Evolutionary conservation across 768 basidiomycete species (phyloP), one percentile per base, ranked within the genome.

Genomic region (Lactarius trivialis): DNA sequence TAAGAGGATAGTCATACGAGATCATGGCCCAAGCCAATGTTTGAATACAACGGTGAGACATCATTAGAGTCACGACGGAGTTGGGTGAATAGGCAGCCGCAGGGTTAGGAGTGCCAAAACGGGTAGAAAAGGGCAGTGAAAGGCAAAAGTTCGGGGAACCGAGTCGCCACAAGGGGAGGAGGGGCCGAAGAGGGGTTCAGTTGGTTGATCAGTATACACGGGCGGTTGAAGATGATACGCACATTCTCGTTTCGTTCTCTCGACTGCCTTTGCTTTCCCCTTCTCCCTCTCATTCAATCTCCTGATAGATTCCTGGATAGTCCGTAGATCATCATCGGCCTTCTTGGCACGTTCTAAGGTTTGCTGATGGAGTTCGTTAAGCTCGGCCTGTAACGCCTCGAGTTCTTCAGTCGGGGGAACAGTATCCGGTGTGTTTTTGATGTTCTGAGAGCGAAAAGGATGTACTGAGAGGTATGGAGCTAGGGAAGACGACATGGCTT

Each of bases 371-470:
- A 86, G 73, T 53, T 75, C 64, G 63, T 72, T 76, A 52, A 93
- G 82, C 71, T 91, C 88, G 49, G 76, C 68, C 43, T 86, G 82
- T 24, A 91, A 78, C 24, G 72, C 67, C 61, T 88, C 84, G 55
- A 92, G 82, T 43, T 92, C 91, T 56, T 88, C 85, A 19, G 83
- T 82, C 24, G 85, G 78, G 8, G 91, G 91, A 17, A 93, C 79
- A 14, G 78, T 61, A 60, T 90, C 86, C 60, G 87, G 77, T 1
- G 80, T 79, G 66, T 77, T 82, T 76, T 82, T 85, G 70, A 89
- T 75, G 60, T 91, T 75, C 61, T 78, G 71, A 43, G 88, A 87
- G 64, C 80, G 82, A 61, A 84, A 76, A 64, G 73, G 68, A n/a
- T 78, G 71, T 52, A 81, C 80, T 41, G 73, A 70, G 60, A 76